A percentile compares a stretch with the other conserved stretches of the same genome.
phyloP scores from a whole-genome alignment of 192 early-diverging fungal species.

The Jimgerdemannia lactiflua region DNA sequence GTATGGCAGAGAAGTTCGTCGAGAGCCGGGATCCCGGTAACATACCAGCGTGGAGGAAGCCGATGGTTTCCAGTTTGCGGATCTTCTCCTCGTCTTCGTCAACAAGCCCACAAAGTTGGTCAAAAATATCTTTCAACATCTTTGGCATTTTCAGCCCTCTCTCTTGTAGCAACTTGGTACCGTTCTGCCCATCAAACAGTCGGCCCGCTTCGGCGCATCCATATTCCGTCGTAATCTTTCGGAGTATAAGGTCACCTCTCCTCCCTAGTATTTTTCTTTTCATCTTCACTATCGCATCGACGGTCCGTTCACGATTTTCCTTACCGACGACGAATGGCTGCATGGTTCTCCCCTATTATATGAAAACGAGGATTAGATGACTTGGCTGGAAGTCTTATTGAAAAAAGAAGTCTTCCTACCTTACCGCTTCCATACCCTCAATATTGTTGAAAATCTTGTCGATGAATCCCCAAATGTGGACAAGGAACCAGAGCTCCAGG shows the following conservation, averaged over 20 bases:
- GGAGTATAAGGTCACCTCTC: constrained; percentile 17
- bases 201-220: constrained; percentile 13
- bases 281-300: not conserved
- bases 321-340: not conserved
- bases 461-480: too few species aligned
- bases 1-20: not conserved
- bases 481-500: too few species aligned
- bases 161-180: constrained; percentile 13
- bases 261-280: constrained; percentile 18
- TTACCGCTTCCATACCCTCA: too few species aligned
- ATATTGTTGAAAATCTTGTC: too few species aligned
- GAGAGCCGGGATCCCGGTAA: not conserved
- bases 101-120: constrained; percentile 4
- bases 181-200: constrained; percentile 15
- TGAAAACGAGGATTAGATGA: not conserved
- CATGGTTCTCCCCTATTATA: constrained; percentile 9
- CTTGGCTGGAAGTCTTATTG: too few species aligned
- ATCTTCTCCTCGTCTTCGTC: constrained; percentile 12
- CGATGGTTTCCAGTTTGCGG: constrained; percentile 20
- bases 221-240: constrained; percentile 9
- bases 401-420: too few species aligned
- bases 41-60: constrained; percentile 19
- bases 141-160: constrained; percentile 16
- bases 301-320: constrained; percentile 10
- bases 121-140: constrained; percentile 18